Evolutionary conservation across 2,329 filamentous ascomycete genomes (phyloP).

Genomic region (Didymella glomerata): DNA sequence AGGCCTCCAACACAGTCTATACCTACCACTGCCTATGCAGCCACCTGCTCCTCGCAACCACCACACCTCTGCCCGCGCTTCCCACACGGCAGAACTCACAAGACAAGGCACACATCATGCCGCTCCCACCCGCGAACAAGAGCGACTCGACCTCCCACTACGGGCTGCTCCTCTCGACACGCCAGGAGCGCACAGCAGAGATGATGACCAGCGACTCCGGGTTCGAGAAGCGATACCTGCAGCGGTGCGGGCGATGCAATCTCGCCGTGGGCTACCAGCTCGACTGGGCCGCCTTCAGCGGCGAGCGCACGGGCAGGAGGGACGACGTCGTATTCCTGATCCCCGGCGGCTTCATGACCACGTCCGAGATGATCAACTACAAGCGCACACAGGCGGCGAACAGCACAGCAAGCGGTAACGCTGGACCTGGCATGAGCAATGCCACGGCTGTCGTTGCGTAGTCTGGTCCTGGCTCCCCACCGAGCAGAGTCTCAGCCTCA

Average conservation of each 20-base stretch:
- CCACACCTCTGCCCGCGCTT: slow-evolving; percentile 61
- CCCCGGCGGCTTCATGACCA: slow-evolving; percentile 66
- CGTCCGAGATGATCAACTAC: slow-evolving; percentile 62
- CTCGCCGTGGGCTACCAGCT: slow-evolving; percentile 70
- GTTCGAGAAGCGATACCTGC: slow-evolving; percentile 70
- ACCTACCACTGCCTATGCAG: slow-evolving; percentile 73
- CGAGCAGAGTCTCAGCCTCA: slow-evolving; percentile 12
- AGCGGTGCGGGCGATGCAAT: slow-evolving; percentile 68
- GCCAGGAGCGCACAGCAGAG: slow-evolving; percentile 58
- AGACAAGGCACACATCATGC: slow-evolving; percentile 67
- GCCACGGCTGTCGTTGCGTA: slow-evolving; percentile 35
- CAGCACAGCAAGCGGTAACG: slow-evolving; percentile 6
- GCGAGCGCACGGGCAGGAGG: slow-evolving; percentile 46
- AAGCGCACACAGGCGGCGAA: slow-evolving; percentile 37
- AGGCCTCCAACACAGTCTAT: slow-evolving; percentile 53
- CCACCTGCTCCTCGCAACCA: slow-evolving; percentile 69
- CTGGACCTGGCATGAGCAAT: slow-evolving; percentile 10
- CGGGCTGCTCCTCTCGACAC: slow-evolving; percentile 61
- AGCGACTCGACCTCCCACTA: slow-evolving; percentile 49
- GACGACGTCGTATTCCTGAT: slow-evolving; percentile 67
- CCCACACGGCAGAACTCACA: slow-evolving; percentile 60
- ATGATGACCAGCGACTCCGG: slow-evolving; percentile 67
- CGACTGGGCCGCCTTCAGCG: slow-evolving; percentile 60
- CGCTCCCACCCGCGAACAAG: slow-evolving; percentile 53
- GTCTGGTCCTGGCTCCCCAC: slow-evolving; percentile 6